Conservation (phyloP, 768 basidiomycete genomes). For the Suillus ampliporus region DNA sequence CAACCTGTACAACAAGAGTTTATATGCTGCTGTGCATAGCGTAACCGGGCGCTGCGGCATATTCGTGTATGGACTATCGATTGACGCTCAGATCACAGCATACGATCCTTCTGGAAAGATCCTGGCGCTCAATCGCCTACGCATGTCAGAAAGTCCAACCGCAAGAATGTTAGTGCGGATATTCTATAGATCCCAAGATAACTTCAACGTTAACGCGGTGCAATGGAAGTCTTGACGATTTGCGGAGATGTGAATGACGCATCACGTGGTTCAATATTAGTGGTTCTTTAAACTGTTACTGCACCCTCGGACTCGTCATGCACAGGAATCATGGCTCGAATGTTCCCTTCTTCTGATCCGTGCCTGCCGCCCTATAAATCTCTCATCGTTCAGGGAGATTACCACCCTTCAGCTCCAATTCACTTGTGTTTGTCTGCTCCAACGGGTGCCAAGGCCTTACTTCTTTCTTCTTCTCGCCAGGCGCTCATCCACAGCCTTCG, state of each 20-base stretch:
- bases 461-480: conserved; percentile 61
- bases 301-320: neutral
- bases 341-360: conserved; percentile 48
- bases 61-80: neutral
- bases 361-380: conserved; percentile 59
- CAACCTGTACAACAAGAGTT: neutral
- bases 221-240: neutral
- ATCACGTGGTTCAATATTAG: conserved; percentile 26
- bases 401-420: conserved; percentile 72
- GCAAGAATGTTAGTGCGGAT: neutral
- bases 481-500: conserved; percentile 47
- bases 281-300: too few species aligned
- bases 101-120: neutral
- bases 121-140: neutral
- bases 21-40: neutral
- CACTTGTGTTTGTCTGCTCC: conserved; percentile 62
- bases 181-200: neutral
- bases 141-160: neutral
- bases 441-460: conserved; percentile 42
- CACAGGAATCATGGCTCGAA: conserved; percentile 26
- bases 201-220: conserved; percentile 1
- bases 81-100: neutral
- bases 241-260: too few species aligned
- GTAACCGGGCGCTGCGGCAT: neutral
- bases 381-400: conserved; percentile 66